These are phyloP conservation scores for Lojkania enalia DNA, from an alignment of 2,329 filamentous ascomycete species.

Conservation along the genomic window DNA sequence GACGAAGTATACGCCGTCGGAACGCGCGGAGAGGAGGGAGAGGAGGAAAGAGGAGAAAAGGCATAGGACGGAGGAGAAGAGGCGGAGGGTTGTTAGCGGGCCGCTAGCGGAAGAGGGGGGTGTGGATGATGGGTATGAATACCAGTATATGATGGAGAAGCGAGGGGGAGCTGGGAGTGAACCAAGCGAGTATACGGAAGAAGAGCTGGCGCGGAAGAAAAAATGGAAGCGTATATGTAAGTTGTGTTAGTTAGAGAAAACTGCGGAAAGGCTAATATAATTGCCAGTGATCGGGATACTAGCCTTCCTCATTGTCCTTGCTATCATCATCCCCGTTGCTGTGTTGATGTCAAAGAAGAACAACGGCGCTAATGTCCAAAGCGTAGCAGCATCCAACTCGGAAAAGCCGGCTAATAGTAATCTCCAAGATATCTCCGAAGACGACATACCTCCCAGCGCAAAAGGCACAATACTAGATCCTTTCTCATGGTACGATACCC, in stretches of 20 bases:
- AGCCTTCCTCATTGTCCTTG: constrained; percentile 46
- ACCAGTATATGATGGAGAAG: constrained; percentile 46
- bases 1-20: constrained; percentile 45
- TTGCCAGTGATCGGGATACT: constrained; percentile 44
- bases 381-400: constrained; percentile 21
- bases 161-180: constrained; percentile 45
- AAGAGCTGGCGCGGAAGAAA: constrained; percentile 44
- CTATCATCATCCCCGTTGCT: constrained; percentile 53
- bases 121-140: constrained; percentile 48
- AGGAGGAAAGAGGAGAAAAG: constrained; percentile 47
- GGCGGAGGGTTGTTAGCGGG: constrained; percentile 51
- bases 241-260: constrained; percentile 32
- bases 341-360: constrained; percentile 52
- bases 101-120: constrained; percentile 51
- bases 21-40: constrained; percentile 42
- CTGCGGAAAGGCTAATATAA: not conserved
- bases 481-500: constrained; percentile 87
- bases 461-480: constrained; percentile 82
- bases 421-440: constrained; percentile 48
- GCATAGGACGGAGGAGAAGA: constrained; percentile 35
- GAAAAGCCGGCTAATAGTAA: constrained; percentile 50
- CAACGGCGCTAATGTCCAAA: constrained; percentile 33
- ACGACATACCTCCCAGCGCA: constrained; percentile 58
- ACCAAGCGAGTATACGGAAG: constrained; percentile 41
- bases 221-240: constrained; percentile 62